Percentiles rank a stretch among this genome's conserved stretches.
phyloP scores from a whole-genome alignment of 257 asterid species.

The Echium plantagineum region DNA sequence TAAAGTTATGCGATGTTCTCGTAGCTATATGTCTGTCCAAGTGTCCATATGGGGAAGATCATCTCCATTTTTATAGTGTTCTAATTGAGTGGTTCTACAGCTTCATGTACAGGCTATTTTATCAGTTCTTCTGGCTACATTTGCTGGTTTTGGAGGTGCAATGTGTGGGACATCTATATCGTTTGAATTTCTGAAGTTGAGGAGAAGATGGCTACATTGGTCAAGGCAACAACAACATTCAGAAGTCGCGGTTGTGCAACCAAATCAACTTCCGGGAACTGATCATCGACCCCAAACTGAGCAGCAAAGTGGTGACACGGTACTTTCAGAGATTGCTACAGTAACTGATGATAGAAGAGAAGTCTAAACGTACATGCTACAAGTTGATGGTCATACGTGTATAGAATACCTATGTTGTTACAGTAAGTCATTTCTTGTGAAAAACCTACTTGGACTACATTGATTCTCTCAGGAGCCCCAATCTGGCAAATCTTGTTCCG shows the following conservation, averaged over 20 bases:
- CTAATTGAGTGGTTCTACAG: constrained; percentile 22
- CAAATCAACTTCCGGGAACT: constrained; percentile 28
- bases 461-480: too few species aligned
- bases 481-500: too few species aligned
- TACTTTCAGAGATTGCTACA: constrained; percentile 17
- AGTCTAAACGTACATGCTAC: not conserved
- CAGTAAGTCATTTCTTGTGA: too few species aligned
- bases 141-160: constrained; percentile 82
- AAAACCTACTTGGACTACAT: too few species aligned
- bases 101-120: constrained; percentile 71
- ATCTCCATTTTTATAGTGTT: too few species aligned
- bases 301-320: constrained; percentile 19
- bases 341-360: constrained; percentile 9
- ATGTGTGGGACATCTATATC: constrained; percentile 72
- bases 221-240: constrained; percentile 26
- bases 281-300: constrained; percentile 17
- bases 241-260: constrained; percentile 16
- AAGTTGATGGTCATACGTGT: not conserved
- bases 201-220: constrained; percentile 23
- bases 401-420: not conserved
- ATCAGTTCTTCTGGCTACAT: constrained; percentile 64
- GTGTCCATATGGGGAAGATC: too few species aligned
- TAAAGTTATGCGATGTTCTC: too few species aligned
- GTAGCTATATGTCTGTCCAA: too few species aligned
- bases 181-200: constrained; percentile 55